Conservation (phyloP, 139 green algal species). For the Chlorella vulgaris region DNA sequence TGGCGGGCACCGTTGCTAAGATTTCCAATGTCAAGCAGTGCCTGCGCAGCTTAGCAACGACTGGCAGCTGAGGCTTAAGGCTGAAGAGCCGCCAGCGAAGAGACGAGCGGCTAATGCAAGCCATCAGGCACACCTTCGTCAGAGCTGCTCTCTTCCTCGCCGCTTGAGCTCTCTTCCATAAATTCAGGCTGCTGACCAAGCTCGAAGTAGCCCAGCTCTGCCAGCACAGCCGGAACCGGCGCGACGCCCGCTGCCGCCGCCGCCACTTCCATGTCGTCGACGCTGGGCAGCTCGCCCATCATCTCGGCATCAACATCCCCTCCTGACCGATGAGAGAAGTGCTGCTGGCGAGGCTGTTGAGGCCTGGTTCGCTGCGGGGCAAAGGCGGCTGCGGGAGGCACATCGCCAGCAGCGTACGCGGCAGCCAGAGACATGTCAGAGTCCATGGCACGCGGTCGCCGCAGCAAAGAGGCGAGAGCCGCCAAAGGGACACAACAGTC, state of each 20-base stretch:
- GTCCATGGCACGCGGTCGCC: background rate
- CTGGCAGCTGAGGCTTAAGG: no score
- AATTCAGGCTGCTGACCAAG: background rate
- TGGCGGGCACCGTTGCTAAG: no score
- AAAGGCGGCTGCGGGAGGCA: background rate
- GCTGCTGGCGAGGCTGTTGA: background rate
- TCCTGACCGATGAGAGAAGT: background rate
- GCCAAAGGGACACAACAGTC: background rate
- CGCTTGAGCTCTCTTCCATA: background rate
- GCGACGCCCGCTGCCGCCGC: slow-evolving; percentile 33
- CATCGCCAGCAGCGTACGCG: background rate
- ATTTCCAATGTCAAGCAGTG: no score
- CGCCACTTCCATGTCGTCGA: slow-evolving; percentile 44
- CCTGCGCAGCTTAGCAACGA: no score
- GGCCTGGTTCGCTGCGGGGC: no score
- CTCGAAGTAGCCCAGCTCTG: slow-evolving; percentile 22
- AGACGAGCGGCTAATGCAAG: no score
- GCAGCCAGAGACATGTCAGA: background rate
- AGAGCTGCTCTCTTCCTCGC: slow-evolving; percentile 5
- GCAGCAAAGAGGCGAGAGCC: background rate
- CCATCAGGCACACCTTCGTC: background rate
- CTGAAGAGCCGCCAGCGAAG: no score
- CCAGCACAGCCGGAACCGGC: background rate
- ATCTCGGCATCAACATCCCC: background rate
- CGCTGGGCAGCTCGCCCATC: slow-evolving; percentile 19